Percentiles rank a stretch among this genome's conserved stretches.
These are phyloP conservation scores for Pueraria montana DNA, from an alignment of 306 rosid genomes.

Conservation along the genomic window DNA sequence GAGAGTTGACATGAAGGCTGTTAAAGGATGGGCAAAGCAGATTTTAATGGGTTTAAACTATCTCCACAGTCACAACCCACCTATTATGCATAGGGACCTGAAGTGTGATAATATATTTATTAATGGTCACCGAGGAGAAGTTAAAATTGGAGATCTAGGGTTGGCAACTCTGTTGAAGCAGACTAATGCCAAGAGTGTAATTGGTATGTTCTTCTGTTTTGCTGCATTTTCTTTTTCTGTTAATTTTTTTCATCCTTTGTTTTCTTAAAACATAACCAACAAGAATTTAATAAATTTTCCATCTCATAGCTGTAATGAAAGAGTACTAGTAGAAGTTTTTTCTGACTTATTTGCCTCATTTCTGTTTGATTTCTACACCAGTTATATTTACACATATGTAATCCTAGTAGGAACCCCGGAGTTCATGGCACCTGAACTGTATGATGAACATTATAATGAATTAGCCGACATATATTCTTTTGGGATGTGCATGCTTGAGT, in stretches of 20 bases:
- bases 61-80: conserved; percentile 62
- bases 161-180: conserved; percentile 13
- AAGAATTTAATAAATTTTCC: not conserved
- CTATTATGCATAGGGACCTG: conserved; percentile 62
- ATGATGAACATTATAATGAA: conserved; percentile 64
- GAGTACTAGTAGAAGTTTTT: not conserved
- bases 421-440: conserved; percentile 70
- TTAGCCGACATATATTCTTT: conserved; percentile 66
- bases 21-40: conserved; percentile 30
- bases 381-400: conserved; percentile 22
- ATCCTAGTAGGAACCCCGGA: conserved; percentile 60
- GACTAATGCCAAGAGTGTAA: conserved; percentile 15
- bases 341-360: not conserved
- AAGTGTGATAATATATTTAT: conserved; percentile 67
- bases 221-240: not conserved
- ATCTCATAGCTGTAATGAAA: not conserved
- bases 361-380: conserved; percentile 25
- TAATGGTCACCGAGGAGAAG: conserved; percentile 67
- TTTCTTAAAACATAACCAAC: not conserved
- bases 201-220: conserved; percentile 18
- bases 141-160: conserved; percentile 68
- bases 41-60: conserved; percentile 45
- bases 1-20: conserved; percentile 5
- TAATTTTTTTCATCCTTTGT: not conserved
- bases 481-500: conserved; percentile 52